Evolutionary conservation across 495 filamentous ascomycete genomes (phyloP), one percentile per base, ranked within the genome.

Genomic region (Hypoxylon trugodes): DNA sequence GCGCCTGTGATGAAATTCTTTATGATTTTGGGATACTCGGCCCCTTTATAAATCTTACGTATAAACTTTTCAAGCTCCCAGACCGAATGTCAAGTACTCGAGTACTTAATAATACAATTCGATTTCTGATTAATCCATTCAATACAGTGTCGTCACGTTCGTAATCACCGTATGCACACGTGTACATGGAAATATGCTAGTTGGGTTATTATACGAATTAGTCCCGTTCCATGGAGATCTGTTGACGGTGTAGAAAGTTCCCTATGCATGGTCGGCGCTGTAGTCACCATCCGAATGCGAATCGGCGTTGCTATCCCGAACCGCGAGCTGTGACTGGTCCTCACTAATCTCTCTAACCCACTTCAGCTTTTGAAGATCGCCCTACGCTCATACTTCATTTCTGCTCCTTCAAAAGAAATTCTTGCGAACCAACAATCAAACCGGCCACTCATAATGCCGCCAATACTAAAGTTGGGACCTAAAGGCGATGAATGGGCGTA

Each of bases 401-500:
- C 22, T 16, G 25, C 15, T 35, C 32, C 35, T 38, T 26, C 18
- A 35, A 21, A 40, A 40, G 35, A 25, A 35, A 52, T 16, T 28
- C 36, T 15, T 54, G 8, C 25, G 9, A 8, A 6, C 10, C 7
- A 26, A 53, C 2, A 22, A 46, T 18, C n/a, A 38, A 38, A 26
- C 16, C 15, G 24, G 16, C 21, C 43, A 28, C 36, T 26, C 33
- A 38, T 18, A 30, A 66, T 63, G 68, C 12, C 43, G 41, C 40
- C 32, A 35, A 26, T 25, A 46, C 19, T 67, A 22, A 52, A 8
- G 6, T 56, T 69, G 4, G 69, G 69, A 1, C 69, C 69, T 12
- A 32, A 57, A 18, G 69, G 62, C 46, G 55, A 69, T 30, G 59
- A 64, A 37, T 72, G 69, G 66, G 49, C 9, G n/a, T 72, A 69